A percentile compares a stretch with the other conserved stretches of the same genome.
Evolutionary conservation across 805 yeast genomes (phyloP).

Genomic region (Candida maris): DNA sequence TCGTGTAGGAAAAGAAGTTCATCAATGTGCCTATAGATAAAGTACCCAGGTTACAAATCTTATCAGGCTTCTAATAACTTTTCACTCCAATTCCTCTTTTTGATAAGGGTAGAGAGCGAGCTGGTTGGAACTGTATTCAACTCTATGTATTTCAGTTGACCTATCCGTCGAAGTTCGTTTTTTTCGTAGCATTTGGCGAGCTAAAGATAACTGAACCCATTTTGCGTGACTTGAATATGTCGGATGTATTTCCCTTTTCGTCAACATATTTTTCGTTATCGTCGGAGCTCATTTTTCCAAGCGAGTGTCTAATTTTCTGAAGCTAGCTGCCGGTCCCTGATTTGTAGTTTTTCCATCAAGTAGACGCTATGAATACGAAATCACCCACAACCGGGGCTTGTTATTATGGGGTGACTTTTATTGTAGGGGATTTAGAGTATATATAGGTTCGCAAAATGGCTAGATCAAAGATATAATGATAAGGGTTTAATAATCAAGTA

Average conservation of each 20-base stretch:
- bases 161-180: too few species aligned
- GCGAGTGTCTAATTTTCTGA: slow-evolving; percentile 1
- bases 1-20: too few species aligned
- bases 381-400: neutral
- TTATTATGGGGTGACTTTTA: neutral
- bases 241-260: slow-evolving; percentile 1
- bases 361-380: neutral
- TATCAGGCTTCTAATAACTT: too few species aligned
- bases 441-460: neutral
- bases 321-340: neutral
- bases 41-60: too few species aligned
- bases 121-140: too few species aligned
- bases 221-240: slow-evolving; percentile 1
- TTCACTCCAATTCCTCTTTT: too few species aligned
- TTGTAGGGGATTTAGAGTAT: neutral
- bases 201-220: too few species aligned
- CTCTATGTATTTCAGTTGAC: too few species aligned
- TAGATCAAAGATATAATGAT: neutral
- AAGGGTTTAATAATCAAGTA: too few species aligned
- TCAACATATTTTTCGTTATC: slow-evolving; percentile 1
- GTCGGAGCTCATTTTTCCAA: neutral
- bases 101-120: too few species aligned
- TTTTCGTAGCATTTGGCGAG: too few species aligned
- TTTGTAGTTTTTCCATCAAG: neutral
- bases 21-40: too few species aligned